Evolutionary conservation across 1,284 basidiomycete species (phyloP), one percentile per base, ranked within the genome.

Genomic region (Cryptococcus sp.): DNA sequence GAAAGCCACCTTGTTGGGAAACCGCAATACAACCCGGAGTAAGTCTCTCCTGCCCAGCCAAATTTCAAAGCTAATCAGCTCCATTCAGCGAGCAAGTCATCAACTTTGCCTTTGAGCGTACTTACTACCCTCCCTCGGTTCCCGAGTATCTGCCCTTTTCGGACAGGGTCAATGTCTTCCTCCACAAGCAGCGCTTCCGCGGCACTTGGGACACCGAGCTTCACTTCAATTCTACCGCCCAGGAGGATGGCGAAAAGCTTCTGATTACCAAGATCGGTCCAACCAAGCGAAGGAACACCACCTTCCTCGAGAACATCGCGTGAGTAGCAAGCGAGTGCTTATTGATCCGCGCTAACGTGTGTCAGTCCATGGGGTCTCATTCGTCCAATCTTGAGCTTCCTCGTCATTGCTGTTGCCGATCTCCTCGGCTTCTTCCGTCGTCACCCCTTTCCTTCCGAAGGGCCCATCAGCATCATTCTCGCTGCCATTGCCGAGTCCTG

Each of bases 201-300:
- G 20, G 64, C 5, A 52, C 67, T 46, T 65, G 56, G 47, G 50
- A 59, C 42, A 56, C 62, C 10, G 50, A 54, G 20, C 49, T 73
- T 20, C 58, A 70, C 40, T 55, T 72, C 43, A 61, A 64, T 40
- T 59, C 65, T 10, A 66, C 69, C 47, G 62, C 59, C 39, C 61
- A 62, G 27, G 57, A 58, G 11, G 61, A 61, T 5, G 61, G 53
- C 22, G 61, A 63, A 38, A 58, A 60, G 16, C 60, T 72, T 35
- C 69, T 67, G 50, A 71, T 77, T n/a, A 65, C 69, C 47, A 70
- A 68, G 57, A 52, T 72, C 5, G 62, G 62, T 20, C 57, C 64
- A 11, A 63, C 62, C n/a, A 56, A 55, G 38, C 50, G 59, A 19
- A 42, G 62, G 43, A 58, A 57, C 30, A 43, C 54, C 13, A 41